Evolutionary conservation across 768 basidiomycete genomes (phyloP), one percentile per base, ranked within the genome.

Genomic region (Lactarius indigo): DNA sequence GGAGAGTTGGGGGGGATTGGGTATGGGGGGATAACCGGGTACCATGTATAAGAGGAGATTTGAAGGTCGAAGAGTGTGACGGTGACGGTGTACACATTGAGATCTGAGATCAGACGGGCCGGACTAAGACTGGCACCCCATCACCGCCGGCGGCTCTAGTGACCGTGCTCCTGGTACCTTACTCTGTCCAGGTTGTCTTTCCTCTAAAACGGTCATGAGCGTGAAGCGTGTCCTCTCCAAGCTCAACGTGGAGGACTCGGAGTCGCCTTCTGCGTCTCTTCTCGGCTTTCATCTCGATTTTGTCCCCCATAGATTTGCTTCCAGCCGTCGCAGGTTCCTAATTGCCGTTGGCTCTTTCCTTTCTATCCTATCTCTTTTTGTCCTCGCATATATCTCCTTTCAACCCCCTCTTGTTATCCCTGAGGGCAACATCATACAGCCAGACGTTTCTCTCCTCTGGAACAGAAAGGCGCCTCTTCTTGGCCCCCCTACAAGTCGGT

Each of bases 401-500:
- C 62, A 18, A 3, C 41, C 52, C 42, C 41, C 62, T 35, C 28
- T 58, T 17, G 50, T 56, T n/a, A 41, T 64, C 26, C 28, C 63
- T 2, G 52, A 60, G 47, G 58, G 56, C 7, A 7, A 18, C 17
- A 7, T 37, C 31, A 20, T 15, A 41, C 52, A 18, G 1, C n/a
- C 42, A 35, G 9, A 17, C n/a, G 2, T 0, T 31, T 7, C 50
- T 39, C 39, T 42, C n/a, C 12, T 50, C n/a, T 39, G 9, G 52
- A 26, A 60, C 30, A 64, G 66, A 68, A 68, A 59, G 33, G 52
- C 66, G 4, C 47, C 61, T 13, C 63, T 70, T 17, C 65, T 72
- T 10, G 89, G 88, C 0, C 76, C 80, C 2, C 87, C 89, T 12
- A 88, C 87, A 3, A 64, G 74, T 60, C 78, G 77, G 44, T 89